Evolutionary conservation across 2,329 filamentous ascomycete species (phyloP).

Genomic region (Tympanopsis confertula): DNA sequence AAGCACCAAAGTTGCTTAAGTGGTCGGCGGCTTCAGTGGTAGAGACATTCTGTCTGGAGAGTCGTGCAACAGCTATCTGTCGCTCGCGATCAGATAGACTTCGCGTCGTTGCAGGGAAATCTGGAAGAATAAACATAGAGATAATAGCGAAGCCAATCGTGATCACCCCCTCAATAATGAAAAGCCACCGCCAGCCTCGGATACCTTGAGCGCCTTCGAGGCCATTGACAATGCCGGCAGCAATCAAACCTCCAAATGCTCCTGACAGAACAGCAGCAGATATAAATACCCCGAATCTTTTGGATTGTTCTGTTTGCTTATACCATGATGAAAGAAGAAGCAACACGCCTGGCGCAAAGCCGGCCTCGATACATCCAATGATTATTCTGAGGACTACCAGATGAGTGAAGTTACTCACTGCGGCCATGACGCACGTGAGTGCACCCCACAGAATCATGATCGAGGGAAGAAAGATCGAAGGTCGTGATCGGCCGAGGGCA

Average conservation of each 20-base stretch:
- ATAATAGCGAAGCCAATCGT: too few species aligned
- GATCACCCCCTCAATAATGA: too few species aligned
- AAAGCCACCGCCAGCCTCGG: background rate
- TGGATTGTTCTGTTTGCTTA: background rate
- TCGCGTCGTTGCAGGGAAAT: too few species aligned
- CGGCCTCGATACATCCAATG: slow-evolving; percentile 11
- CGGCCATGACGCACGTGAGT: slow-evolving; percentile 29
- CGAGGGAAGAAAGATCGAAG: slow-evolving; percentile 26
- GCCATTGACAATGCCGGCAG: background rate
- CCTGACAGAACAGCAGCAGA: background rate
- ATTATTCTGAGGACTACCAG: slow-evolving; percentile 21
- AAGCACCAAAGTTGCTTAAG: too few species aligned
- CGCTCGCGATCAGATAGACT: too few species aligned
- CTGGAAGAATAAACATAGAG: too few species aligned
- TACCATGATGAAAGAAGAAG: slow-evolving; percentile 3
- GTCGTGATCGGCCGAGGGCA: slow-evolving; percentile 17
- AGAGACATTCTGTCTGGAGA: too few species aligned
- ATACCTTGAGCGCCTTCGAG: background rate
- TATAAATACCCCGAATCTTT: background rate
- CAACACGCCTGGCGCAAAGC: slow-evolving; percentile 12
- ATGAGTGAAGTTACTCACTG: slow-evolving; percentile 24
- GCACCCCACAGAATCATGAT: slow-evolving; percentile 33
- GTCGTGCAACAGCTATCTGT: background rate
- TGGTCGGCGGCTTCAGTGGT: too few species aligned
- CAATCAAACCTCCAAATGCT: background rate